A percentile compares a stretch with the other conserved stretches of the same genome.
These are phyloP conservation scores for Lactarius vividus DNA, from an alignment of 768 basidiomycete species.

Conservation along the genomic window DNA sequence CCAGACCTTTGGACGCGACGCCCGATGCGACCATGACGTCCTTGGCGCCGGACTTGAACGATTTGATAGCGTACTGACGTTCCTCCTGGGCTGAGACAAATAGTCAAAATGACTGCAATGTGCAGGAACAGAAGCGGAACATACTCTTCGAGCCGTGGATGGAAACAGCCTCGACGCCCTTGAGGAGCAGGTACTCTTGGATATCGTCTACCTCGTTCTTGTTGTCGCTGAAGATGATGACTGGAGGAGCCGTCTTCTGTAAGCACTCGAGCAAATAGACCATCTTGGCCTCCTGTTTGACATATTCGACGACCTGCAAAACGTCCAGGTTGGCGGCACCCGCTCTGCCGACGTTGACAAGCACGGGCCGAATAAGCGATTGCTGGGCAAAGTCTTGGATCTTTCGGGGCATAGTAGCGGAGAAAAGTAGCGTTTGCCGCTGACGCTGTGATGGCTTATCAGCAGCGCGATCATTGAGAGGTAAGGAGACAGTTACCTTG, in stretches of 20 bases:
- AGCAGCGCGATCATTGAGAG: background rate
- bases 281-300: slow-evolving; percentile 99
- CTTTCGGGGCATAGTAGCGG: slow-evolving; percentile 98
- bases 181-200: slow-evolving; percentile 93
- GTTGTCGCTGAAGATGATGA: slow-evolving; percentile 97
- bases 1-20: slow-evolving; percentile 96
- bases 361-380: slow-evolving; percentile 89
- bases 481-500: slow-evolving; percentile 52
- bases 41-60: slow-evolving; percentile 96
- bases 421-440: slow-evolving; percentile 95
- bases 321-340: slow-evolving; percentile 98
- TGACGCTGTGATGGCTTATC: slow-evolving; percentile 58
- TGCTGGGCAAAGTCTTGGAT: slow-evolving; percentile 99
- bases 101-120: background rate
- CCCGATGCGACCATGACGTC: slow-evolving; percentile 99
- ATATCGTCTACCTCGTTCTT: slow-evolving; percentile 99
- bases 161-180: slow-evolving; percentile 97
- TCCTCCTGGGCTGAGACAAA: slow-evolving; percentile 82
- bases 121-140: slow-evolving; percentile 30
- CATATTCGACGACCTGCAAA: slow-evolving; percentile 95
- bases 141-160: slow-evolving; percentile 97
- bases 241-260: slow-evolving; percentile 97
- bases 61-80: slow-evolving; percentile 97
- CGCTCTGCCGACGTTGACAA: slow-evolving; percentile 97
- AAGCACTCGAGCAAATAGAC: slow-evolving; percentile 96